Conservation (phyloP, 2,329 filamentous ascomycete genomes). For the Pestalotiopsis sp. region DNA sequence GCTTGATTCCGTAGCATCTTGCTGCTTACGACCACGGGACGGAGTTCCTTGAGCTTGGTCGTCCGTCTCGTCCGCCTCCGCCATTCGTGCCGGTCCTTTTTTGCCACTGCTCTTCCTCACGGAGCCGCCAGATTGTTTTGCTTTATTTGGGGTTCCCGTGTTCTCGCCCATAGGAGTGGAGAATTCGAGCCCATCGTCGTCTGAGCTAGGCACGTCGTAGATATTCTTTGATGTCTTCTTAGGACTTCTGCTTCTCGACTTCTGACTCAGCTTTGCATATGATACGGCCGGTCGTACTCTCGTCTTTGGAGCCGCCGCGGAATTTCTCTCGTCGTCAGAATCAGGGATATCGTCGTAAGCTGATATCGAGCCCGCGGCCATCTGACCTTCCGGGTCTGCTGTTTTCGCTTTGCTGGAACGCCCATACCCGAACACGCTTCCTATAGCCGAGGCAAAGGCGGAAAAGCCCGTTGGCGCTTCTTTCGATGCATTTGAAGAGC, state of each 20-base stretch:
- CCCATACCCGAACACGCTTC: conserved; percentile 1
- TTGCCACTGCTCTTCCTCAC: not conserved
- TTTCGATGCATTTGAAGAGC: not conserved
- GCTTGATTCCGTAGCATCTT: not conserved
- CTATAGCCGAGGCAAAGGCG: conserved; percentile 11
- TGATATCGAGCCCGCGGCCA: not conserved
- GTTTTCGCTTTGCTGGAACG: conserved; percentile 4
- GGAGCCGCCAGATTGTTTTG: conserved; percentile 14
- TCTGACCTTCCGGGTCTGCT: not conserved
- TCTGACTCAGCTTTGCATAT: conserved; percentile 26
- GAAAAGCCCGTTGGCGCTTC: not conserved
- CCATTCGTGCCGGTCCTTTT: not conserved
- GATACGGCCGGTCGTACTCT: conserved; percentile 17
- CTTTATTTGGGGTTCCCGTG: conserved; percentile 15
- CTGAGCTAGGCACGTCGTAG: conserved; percentile 33
- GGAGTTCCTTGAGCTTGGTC: conserved; percentile 7
- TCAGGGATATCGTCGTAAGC: conserved; percentile 3
- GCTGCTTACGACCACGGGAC: conserved; percentile 14
- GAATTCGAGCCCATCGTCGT: conserved; percentile 25
- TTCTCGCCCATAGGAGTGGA: conserved; percentile 2
- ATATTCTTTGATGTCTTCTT: conserved; percentile 18
- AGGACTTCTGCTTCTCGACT: conserved; percentile 10
- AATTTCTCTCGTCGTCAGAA: not conserved
- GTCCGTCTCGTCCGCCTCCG: not conserved
- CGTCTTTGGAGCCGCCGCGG: not conserved